These are phyloP conservation scores for Xylaria multiplex DNA, from an alignment of 2,329 filamentous ascomycete species.

Conservation along the genomic window DNA sequence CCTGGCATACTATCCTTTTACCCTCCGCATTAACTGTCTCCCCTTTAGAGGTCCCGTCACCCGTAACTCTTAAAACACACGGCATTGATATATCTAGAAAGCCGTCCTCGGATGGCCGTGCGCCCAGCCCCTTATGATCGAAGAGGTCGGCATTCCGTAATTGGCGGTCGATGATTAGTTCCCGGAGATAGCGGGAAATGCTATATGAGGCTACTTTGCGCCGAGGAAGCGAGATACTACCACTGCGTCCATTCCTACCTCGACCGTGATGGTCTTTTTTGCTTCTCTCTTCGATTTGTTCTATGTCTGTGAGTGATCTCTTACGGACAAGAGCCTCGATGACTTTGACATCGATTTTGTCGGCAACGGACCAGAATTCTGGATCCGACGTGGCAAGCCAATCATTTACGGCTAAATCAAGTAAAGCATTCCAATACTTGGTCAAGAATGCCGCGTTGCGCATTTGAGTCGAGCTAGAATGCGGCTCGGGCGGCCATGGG, in stretches of 20 bases:
- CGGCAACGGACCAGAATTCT: conserved; percentile 31
- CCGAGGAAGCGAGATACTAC: conserved; percentile 41
- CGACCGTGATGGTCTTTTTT: conserved; percentile 13
- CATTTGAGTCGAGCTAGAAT: conserved; percentile 61
- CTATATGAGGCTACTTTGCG: conserved; percentile 58
- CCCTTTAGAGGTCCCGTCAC: conserved; percentile 39
- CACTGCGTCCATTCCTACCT: not conserved
- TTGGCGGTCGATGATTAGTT: conserved; percentile 60
- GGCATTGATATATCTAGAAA: conserved; percentile 57
- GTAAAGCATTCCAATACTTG: conserved; percentile 59
- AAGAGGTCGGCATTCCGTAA: conserved; percentile 55
- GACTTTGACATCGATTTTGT: conserved; percentile 38
- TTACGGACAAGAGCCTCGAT: conserved; percentile 36
- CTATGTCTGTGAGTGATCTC: conserved; percentile 11
- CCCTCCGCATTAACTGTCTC: not conserved
- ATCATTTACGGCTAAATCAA: conserved; percentile 53
- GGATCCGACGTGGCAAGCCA: conserved; percentile 55
- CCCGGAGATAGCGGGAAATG: conserved; percentile 53
- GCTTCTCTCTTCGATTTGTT: conserved; percentile 1
- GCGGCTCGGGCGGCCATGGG: conserved; percentile 55
- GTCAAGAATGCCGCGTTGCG: conserved; percentile 65
- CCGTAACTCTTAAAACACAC: conserved; percentile 50
- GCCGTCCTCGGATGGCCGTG: conserved; percentile 46
- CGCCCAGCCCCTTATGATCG: conserved; percentile 58
- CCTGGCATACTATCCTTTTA: conserved; percentile 51